Evolutionary conservation across 106 monocot genomes (phyloP), one percentile per base, ranked within the genome.

Genomic region (Hemerocallis citrina): DNA sequence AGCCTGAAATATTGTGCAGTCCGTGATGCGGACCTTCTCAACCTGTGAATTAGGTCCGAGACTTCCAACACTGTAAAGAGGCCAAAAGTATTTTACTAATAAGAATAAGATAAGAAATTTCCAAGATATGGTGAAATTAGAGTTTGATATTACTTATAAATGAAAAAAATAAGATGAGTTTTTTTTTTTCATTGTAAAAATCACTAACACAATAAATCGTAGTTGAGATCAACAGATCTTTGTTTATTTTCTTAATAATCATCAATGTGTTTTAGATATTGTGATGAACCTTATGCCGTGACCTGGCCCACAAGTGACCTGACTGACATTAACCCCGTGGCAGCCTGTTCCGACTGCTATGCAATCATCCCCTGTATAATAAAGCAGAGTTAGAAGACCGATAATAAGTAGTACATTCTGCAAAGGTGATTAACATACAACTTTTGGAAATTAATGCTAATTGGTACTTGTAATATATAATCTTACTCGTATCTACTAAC

Each of bases 311-410:
- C 66, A 66, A 9, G 52, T 66, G 13, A 66, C 41, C 16, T 15
- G 2, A 39, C 66, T 66, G 7, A 51, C 44, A 66, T 66, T 66
- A 16, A 66, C 40, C 27, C 40, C 55, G 11, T 27, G 55, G 54
- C 66, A 28, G n/a, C 66, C 37, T 3, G 52, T 12, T 54, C 27
- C 52, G 11, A 66, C 40, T 1, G 66, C 55, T 7, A 66, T 22
- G 24, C 66, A 66, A 30, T 66, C 66, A 40, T 66, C 66, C 9
- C 66, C 66, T 66, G 24, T 28, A 56, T 0, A 57, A 35, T 57
- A 14, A 19, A 0, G 13, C 0, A 9, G 25, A 5, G 2, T 42
- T 42, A 42, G 16, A n/a, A n/a, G n/a, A 54, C 30, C 3, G 14
- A 0, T 14, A 12, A 11, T 7, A 28, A 7, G 24, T 4, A 0